These are phyloP conservation scores for Agapanthus africanus DNA, from an alignment of 106 monocot genomes.

Conservation along the genomic window DNA sequence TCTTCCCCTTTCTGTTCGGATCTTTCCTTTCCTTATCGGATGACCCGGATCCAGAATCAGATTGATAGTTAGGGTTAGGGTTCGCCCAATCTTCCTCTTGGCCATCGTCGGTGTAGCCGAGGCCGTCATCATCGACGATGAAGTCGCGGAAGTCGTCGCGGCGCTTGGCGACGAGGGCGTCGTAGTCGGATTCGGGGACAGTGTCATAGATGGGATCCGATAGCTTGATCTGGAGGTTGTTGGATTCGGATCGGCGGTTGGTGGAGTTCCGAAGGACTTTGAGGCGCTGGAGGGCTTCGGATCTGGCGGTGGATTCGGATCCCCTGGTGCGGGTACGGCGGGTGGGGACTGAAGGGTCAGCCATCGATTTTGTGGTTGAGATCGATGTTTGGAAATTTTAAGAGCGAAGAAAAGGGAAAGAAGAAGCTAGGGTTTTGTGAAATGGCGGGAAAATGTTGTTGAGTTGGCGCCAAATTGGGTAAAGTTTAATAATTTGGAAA, in stretches of 20 bases:
- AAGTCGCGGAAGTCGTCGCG: slow-evolving; percentile 57
- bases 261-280: slow-evolving; percentile 46
- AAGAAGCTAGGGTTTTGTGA: no score
- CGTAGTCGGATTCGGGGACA: slow-evolving; percentile 72
- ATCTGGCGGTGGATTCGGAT: slow-evolving; percentile 30
- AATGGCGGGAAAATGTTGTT: slow-evolving; percentile 3
- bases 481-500: neutral
- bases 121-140: slow-evolving; percentile 85
- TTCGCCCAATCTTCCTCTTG: slow-evolving; percentile 93
- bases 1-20: slow-evolving; percentile 18
- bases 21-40: slow-evolving; percentile 14
- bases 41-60: slow-evolving; percentile 14
- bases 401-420: neutral
- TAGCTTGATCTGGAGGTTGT: slow-evolving; percentile 48
- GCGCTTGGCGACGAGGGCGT: slow-evolving; percentile 64
- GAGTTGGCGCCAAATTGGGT: neutral
- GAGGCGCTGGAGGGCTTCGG: slow-evolving; percentile 72
- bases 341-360: slow-evolving; percentile 24
- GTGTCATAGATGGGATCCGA: slow-evolving; percentile 93
- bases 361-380: slow-evolving; percentile 7
- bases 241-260: slow-evolving; percentile 27
- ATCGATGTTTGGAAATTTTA: neutral
- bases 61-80: slow-evolving; percentile 30
- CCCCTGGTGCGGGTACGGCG: slow-evolving; percentile 44
- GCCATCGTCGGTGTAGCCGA: slow-evolving; percentile 89